phyloP scores from a whole-genome alignment of 352 stramenopile genomes.

The Phytophthora syringae region DNA sequence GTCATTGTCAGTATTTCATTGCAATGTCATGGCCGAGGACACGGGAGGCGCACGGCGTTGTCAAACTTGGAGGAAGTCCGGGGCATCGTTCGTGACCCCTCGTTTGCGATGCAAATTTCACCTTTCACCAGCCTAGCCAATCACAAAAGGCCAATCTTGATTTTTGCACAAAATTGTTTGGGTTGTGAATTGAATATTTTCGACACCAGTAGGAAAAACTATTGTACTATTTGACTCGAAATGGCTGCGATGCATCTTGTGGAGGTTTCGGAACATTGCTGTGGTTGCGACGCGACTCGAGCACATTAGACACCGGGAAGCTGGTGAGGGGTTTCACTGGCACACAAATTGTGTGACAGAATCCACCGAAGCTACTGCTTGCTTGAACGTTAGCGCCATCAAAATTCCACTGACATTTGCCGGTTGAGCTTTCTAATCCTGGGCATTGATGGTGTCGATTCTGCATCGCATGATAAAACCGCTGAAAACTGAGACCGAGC shows the following conservation, averaged over 20 bases:
- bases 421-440: neutral
- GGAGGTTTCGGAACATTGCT: too few relatives aligned
- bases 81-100: slow-evolving; percentile 11
- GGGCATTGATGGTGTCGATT: neutral
- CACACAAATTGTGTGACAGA: too few relatives aligned
- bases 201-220: too few relatives aligned
- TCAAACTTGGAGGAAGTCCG: slow-evolving; percentile 49
- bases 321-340: slow-evolving; percentile 15
- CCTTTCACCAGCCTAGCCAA: too few relatives aligned
- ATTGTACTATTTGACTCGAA: too few relatives aligned
- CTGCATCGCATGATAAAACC: slow-evolving; percentile 20
- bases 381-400: neutral
- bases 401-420: slow-evolving; percentile 19
- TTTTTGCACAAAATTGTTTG: too few relatives aligned
- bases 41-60: slow-evolving; percentile 38
- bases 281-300: too few relatives aligned
- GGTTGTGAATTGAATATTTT: too few relatives aligned
- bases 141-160: too few relatives aligned
- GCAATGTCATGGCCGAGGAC: neutral
- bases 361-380: too few relatives aligned
- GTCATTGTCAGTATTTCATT: neutral
- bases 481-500: slow-evolving; percentile 12
- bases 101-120: neutral
- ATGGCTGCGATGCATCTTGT: too few relatives aligned
- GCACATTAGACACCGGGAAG: slow-evolving; percentile 19